Conservation (phyloP, 2,329 filamentous ascomycete species). For the Fusarium nematophilum region DNA sequence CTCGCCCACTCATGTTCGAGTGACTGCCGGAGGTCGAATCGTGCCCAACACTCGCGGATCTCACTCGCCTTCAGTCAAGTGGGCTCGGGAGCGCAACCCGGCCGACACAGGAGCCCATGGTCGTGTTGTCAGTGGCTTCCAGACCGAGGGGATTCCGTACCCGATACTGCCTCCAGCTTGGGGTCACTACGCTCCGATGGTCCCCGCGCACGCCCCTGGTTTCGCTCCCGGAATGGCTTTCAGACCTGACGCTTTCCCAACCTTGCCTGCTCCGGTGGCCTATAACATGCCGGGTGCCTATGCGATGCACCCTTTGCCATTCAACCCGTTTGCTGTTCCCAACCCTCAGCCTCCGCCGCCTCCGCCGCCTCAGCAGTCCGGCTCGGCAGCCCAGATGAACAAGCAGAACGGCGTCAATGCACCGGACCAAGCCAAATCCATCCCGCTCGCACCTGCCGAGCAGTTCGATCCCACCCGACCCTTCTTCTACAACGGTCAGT, state of each 20-base stretch:
- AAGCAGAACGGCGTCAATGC: constrained; percentile 47
- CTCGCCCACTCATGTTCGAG: constrained; percentile 74
- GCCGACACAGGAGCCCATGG: constrained; percentile 36
- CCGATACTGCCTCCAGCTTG: constrained; percentile 44
- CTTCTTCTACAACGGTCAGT: constrained; percentile 58
- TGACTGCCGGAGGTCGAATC: constrained; percentile 74
- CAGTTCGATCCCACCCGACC: constrained; percentile 60
- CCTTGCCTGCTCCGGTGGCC: constrained; percentile 57
- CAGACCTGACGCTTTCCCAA: constrained; percentile 47
- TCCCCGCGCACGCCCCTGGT: constrained; percentile 47
- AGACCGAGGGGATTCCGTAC: constrained; percentile 35
- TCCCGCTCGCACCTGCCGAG: constrained; percentile 54
- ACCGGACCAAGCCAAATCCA: constrained; percentile 47
- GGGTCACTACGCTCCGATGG: constrained; percentile 46
- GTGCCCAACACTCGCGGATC: constrained; percentile 71
- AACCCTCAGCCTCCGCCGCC: constrained; percentile 24
- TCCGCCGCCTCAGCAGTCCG: constrained; percentile 36
- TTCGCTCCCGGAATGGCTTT: constrained; percentile 47
- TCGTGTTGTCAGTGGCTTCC: constrained; percentile 36
- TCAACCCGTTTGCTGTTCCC: constrained; percentile 35
- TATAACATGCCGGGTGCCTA: constrained; percentile 47
- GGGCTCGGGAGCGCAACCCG: constrained; percentile 54
- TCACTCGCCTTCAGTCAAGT: constrained; percentile 64
- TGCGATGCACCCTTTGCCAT: constrained; percentile 41
- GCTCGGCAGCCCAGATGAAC: constrained; percentile 35